Conservation (phyloP, 2,329 filamentous ascomycete genomes). For the Cordyceps farinosa region DNA sequence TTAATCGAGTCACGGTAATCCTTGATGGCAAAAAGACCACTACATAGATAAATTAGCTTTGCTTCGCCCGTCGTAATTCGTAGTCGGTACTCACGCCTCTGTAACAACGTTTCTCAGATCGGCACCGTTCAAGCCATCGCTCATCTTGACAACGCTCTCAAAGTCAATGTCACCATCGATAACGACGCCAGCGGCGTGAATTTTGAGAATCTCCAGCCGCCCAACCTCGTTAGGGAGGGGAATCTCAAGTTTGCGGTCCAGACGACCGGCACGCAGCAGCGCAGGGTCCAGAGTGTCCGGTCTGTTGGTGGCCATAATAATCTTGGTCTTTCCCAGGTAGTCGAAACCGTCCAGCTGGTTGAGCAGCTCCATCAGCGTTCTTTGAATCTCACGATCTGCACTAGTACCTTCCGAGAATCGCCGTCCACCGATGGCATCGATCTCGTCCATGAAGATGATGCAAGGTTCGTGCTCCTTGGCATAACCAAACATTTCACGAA, state of each 20-base stretch:
- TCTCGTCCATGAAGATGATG: slow-evolving; percentile 99
- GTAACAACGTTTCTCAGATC: slow-evolving; percentile 97
- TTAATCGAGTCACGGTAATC: slow-evolving; percentile 94
- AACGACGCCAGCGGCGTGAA: slow-evolving; percentile 81
- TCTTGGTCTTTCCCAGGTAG: slow-evolving; percentile 98
- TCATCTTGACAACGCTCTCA: slow-evolving; percentile 99
- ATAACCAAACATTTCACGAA: slow-evolving; percentile 99
- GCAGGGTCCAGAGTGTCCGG: slow-evolving; percentile 95
- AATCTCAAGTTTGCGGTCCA: slow-evolving; percentile 98
- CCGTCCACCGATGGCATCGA: slow-evolving; percentile 95
- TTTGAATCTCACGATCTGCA: slow-evolving; percentile 95
- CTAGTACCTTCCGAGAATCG: slow-evolving; percentile 97
- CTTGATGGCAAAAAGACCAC: slow-evolving; percentile 95
- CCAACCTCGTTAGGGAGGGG: slow-evolving; percentile 96
- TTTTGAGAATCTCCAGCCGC: slow-evolving; percentile 95
- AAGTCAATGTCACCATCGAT: slow-evolving; percentile 96
- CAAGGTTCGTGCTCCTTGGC: slow-evolving; percentile 99
- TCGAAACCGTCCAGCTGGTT: slow-evolving; percentile 99
- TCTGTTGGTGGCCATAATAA: slow-evolving; percentile 99
- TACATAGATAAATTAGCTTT: slow-evolving; percentile 32
- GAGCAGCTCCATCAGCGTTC: slow-evolving; percentile 96
- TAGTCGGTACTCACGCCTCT: slow-evolving; percentile 75
- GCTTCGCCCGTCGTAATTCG: too few relatives aligned
- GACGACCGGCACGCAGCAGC: slow-evolving; percentile 82
- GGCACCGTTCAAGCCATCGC: slow-evolving; percentile 93